These are phyloP conservation scores for Plectosphaerella sp. DNA, from an alignment of 2,329 filamentous ascomycete species.

Conservation along the genomic window DNA sequence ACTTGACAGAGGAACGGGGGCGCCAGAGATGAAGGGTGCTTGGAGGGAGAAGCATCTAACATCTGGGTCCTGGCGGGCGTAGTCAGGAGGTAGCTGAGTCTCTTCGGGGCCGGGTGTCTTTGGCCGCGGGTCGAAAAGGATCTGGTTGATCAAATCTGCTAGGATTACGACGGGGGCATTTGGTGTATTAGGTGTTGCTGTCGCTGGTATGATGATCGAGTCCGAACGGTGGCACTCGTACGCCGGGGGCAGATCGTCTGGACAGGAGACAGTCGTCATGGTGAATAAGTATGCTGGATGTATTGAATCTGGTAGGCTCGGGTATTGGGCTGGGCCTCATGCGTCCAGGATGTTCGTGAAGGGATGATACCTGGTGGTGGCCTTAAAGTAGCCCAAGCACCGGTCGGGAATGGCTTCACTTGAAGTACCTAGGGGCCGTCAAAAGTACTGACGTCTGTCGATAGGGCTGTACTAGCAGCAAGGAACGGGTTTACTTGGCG, in stretches of 20 bases:
- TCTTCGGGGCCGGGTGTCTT: background rate
- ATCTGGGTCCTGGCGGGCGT: constrained; percentile 3
- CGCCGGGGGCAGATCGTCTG: background rate
- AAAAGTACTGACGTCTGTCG: no score
- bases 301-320: background rate
- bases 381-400: no score
- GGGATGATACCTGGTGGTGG: background rate
- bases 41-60: constrained; percentile 1
- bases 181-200: background rate
- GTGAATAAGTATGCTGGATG: background rate
- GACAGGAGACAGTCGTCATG: background rate
- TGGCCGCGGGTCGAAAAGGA: background rate
- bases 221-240: background rate
- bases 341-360: background rate
- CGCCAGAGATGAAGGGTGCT: background rate
- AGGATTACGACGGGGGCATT: background rate
- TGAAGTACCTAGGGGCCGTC: no score
- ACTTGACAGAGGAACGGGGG: background rate
- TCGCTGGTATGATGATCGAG: background rate
- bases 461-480: no score
- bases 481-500: no score
- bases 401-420: no score
- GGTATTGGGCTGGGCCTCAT: no score
- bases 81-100: background rate
- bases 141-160: background rate